Evolutionary conservation across 148 eudicot genomes (phyloP), one percentile per base, ranked within the genome.

Genomic region (Rhododendron vialii): DNA sequence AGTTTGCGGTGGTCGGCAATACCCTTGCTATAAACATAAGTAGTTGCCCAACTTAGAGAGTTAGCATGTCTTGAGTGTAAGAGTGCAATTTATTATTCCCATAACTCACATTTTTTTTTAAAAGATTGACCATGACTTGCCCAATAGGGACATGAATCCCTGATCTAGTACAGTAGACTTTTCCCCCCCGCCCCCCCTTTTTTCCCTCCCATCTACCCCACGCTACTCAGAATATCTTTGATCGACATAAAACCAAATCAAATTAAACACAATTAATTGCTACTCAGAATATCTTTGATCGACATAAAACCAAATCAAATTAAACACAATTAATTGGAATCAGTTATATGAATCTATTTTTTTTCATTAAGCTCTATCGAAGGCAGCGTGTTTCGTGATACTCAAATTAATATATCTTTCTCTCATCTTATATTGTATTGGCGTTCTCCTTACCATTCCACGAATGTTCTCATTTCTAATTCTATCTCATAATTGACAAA

Each of bases 131-230:
- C 69, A 24, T 61, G 10, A 22, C 69, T 24, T 61, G 69, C 69
- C 80, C 22, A 67, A 80, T 81, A 86, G 87, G 84, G 87, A 67
- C 84, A 86, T 4, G 84, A 33, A 63, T 50, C 87, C 87, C 80
- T 81, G 38, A 86, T 48, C 22, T 80, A 17, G 35, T 7, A 80
- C 83, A 84, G 6, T 84, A 48, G 36, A 73, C 76, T 36, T 69
- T 5, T 28, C 30, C 30, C 30, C 30, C 30, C 30, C 30, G 0
- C 30, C 30, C 30, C 30, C 30, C 30, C 30, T 0, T 33, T 51
- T 76, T 28, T 20, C 80, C 36, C 26, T 12, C 69, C 47, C 67
- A 78, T 6, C 71, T 13, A 26, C 48, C 78, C 78, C 69, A 67
- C 8, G 30, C 30, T 30, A 30, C 30, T 30, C 30, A 30, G 30